Base-by-base conservation (phyloP, 2,329 filamentous ascomycete genomes). In the Myriangium duriaei region DNA sequence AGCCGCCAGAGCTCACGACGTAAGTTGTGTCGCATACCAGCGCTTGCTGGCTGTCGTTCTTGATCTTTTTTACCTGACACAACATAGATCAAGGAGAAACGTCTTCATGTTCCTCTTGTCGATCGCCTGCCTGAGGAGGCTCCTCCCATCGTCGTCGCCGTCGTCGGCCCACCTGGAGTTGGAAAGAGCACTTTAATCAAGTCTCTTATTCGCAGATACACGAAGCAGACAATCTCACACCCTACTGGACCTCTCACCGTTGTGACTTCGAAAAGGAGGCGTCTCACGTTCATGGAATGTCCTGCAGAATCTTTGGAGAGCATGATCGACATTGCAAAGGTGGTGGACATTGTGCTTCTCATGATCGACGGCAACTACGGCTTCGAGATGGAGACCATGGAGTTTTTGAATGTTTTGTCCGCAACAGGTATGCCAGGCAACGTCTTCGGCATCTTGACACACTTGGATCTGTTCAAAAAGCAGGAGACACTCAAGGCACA, bases 331-430 rank as follows among this genome's bases (percentile, higher is more conserved):
- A 73, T 95, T 40, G 84, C 91, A 42, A 98, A 98, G 62, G 83
- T 98, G 30, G 91, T 92, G 12, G 91, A 98, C 58, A 95, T 98
- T 51, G 84, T 96, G 4, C 70, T 98, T 34, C 72, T 98, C 40
- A 91, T 98, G 83, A 98, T 98, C 50, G 91, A 98, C 56, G 92
- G 91, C 40, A 96, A 96, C 62, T 98, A 82, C 53, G 92, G 91
- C 11, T 98, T 98, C 55, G 91, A 98, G 63, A 98, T 98, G 91
- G 91, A 98, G 69, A 98, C 91, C 0, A 98, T 98, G 91, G 91
- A 98, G 62, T 98, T 98, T 45, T 66, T 98, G 54, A 96, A 95
- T 51, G 79, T 95, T 12, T 68, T 98, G 35, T 81, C 83, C n/a
- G 76, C 85, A 2, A 93, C 83, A 18, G 91, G 91, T 59, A 96